Percentiles rank a stretch among this genome's conserved stretches.
Evolutionary conservation across 345 rosid species (phyloP).

Genomic region (Populus tremula): DNA sequence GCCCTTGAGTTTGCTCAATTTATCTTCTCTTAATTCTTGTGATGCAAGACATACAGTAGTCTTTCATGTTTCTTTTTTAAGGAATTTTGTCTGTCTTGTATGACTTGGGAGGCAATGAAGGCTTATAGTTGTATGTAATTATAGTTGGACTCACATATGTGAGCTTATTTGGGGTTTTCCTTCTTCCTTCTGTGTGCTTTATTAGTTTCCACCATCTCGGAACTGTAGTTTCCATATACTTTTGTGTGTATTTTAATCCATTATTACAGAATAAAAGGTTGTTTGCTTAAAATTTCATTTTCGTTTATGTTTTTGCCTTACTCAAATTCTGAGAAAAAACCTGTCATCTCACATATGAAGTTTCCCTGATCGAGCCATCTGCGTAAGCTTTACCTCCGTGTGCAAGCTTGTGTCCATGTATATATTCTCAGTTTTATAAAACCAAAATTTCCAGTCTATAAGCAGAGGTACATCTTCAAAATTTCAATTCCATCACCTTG

Average conservation of each 20-base stretch:
- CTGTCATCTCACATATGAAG: neutral
- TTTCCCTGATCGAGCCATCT: neutral
- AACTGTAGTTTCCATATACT: neutral
- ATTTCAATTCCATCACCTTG: neutral
- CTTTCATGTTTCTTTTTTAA: neutral
- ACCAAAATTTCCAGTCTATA: neutral
- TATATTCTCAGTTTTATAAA: neutral
- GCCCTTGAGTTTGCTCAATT: conserved; percentile 20
- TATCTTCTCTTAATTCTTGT: neutral
- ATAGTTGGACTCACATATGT: neutral
- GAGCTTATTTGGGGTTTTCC: neutral
- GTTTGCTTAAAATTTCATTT: neutral
- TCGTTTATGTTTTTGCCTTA: neutral
- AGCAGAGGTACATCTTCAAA: neutral
- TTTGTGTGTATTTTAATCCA: neutral
- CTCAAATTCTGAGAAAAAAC: neutral
- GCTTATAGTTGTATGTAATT: neutral
- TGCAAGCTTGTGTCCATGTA: neutral
- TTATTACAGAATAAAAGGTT: neutral
- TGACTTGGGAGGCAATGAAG: no score
- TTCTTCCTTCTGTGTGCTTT: neutral
- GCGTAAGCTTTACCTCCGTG: neutral
- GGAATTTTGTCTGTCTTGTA: no score
- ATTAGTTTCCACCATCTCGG: neutral
- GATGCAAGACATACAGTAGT: neutral